Percentiles rank a stretch among this genome's conserved stretches.
Evolutionary conservation across 768 basidiomycete genomes (phyloP).

Genomic region (Podaxis mareebaensis): DNA sequence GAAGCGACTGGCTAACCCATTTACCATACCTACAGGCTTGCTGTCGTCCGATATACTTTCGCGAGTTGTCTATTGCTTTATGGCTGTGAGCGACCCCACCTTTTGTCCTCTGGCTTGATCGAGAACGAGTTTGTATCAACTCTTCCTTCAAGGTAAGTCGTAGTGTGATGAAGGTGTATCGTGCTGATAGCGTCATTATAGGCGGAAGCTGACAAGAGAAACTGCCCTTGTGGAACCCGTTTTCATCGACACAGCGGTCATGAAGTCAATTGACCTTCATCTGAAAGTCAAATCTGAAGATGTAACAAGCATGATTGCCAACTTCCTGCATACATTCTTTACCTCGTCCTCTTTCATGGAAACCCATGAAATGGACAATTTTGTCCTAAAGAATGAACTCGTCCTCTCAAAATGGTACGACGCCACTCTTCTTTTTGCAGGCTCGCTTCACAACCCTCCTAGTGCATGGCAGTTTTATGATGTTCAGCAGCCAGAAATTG

Average conservation of each 20-base stretch:
- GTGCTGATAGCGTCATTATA: constrained; percentile 22
- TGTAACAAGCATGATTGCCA: constrained; percentile 52
- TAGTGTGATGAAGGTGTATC: not conserved
- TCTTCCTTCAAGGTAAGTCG: constrained; percentile 56
- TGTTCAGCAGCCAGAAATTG: constrained; percentile 57
- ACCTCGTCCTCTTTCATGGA: constrained; percentile 62
- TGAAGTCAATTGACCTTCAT: constrained; percentile 54
- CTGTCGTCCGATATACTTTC: constrained; percentile 63
- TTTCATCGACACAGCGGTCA: constrained; percentile 57
- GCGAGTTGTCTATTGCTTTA: constrained; percentile 63
- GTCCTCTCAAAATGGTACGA: constrained; percentile 62
- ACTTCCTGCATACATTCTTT: constrained; percentile 63
- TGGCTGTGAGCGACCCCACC: constrained; percentile 58
- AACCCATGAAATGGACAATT: constrained; percentile 71
- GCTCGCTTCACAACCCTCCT: constrained; percentile 6
- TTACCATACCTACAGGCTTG: constrained; percentile 30
- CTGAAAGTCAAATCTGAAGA: constrained; percentile 48
- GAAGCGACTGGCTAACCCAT: not conserved
- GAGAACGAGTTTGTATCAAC: constrained; percentile 44
- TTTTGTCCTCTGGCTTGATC: constrained; percentile 49
- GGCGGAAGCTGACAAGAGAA: constrained; percentile 49
- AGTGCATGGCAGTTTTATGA: constrained; percentile 74
- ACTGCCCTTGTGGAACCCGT: constrained; percentile 54
- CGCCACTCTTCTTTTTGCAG: not conserved
- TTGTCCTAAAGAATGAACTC: constrained; percentile 62